These are phyloP conservation scores for Allantophomopsis cytisporea DNA, from an alignment of 2,329 filamentous ascomycete genomes.

Conservation along the genomic window DNA sequence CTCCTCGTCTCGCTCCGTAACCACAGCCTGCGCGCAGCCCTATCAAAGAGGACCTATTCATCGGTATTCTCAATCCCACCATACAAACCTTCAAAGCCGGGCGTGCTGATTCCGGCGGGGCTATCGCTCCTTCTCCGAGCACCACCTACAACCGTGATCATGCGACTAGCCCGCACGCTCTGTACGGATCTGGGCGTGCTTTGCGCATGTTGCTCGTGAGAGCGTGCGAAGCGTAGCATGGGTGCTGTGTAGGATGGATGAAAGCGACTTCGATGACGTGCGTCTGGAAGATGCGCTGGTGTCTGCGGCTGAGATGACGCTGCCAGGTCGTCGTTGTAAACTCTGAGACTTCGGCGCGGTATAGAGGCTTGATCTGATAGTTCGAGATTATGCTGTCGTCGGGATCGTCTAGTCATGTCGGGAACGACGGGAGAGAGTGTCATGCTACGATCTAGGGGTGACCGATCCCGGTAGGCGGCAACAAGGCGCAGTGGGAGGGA, in stretches of 20 bases:
- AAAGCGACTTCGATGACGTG: slow-evolving; percentile 29
- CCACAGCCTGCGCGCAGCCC: slow-evolving; percentile 12
- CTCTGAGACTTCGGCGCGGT: slow-evolving; percentile 16
- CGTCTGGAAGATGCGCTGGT: slow-evolving; percentile 32
- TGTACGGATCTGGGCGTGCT: too few species aligned
- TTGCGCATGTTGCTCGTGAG: too few species aligned
- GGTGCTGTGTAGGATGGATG: slow-evolving; percentile 30
- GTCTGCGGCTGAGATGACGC: slow-evolving; percentile 33
- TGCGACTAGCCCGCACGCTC: slow-evolving; percentile 2
- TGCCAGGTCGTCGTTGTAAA: slow-evolving; percentile 33
- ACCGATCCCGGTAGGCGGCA: slow-evolving; percentile 2
- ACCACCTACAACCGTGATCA: too few species aligned
- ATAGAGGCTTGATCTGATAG: slow-evolving; percentile 2
- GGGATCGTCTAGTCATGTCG: too few species aligned
- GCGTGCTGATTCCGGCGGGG: slow-evolving; percentile 24
- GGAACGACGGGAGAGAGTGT: too few species aligned
- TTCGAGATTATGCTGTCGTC: too few species aligned
- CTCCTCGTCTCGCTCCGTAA: slow-evolving; percentile 4
- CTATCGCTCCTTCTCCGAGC: slow-evolving; percentile 16
- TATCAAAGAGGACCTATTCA: slow-evolving; percentile 23
- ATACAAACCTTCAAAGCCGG: slow-evolving; percentile 31
- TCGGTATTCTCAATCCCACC: slow-evolving; percentile 33
- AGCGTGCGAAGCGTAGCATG: slow-evolving; percentile 4
- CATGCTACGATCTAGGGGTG: neutral
- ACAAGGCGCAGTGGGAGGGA: slow-evolving; percentile 1